phyloP scores from a whole-genome alignment of 192 early-diverging fungal species.

The Linnemannia schmuckeri region DNA sequence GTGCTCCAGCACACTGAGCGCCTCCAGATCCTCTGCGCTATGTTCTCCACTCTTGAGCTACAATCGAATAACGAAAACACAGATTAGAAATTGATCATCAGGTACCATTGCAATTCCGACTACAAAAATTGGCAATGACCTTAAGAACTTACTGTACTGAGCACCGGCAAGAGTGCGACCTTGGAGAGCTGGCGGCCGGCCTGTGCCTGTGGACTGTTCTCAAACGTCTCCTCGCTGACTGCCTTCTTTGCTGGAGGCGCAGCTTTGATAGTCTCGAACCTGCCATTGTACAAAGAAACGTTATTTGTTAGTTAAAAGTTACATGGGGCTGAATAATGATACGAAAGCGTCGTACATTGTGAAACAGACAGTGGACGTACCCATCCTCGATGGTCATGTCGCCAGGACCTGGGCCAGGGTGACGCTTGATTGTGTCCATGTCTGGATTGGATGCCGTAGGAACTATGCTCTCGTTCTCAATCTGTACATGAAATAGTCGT shows the following conservation, averaged over 20 bases:
- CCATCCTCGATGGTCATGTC: slow-evolving; percentile 39
- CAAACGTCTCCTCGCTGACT: slow-evolving; percentile 29
- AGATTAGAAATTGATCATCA: not conserved
- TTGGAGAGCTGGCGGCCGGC: slow-evolving; percentile 50
- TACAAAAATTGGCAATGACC: not conserved
- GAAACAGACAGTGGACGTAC: slow-evolving; percentile 11
- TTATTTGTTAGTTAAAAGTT: not conserved
- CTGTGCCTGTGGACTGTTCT: slow-evolving; percentile 33
- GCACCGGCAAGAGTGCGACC: slow-evolving; percentile 41
- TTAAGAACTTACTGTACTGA: slow-evolving; percentile 32
- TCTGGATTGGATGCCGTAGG: not conserved
- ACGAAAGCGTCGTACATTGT: not conserved
- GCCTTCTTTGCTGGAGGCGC: slow-evolving; percentile 26
- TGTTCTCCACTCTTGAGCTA: slow-evolving; percentile 57
- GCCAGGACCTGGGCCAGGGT: slow-evolving; percentile 4
- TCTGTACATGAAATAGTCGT: not conserved
- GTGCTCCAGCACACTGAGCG: slow-evolving; percentile 54
- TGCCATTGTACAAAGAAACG: not conserved
- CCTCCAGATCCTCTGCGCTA: slow-evolving; percentile 57
- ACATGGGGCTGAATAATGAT: not conserved
- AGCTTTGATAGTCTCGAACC: slow-evolving; percentile 47
- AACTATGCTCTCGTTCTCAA: not conserved
- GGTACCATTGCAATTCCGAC: not conserved
- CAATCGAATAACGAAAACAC: too few species aligned
- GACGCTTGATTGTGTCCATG: slow-evolving; percentile 7